Percentiles rank a stretch among this genome's conserved stretches.
Evolutionary conservation across 177 flowering plant genomes (phyloP).

Genomic region (Tripterygium wilfordii): DNA sequence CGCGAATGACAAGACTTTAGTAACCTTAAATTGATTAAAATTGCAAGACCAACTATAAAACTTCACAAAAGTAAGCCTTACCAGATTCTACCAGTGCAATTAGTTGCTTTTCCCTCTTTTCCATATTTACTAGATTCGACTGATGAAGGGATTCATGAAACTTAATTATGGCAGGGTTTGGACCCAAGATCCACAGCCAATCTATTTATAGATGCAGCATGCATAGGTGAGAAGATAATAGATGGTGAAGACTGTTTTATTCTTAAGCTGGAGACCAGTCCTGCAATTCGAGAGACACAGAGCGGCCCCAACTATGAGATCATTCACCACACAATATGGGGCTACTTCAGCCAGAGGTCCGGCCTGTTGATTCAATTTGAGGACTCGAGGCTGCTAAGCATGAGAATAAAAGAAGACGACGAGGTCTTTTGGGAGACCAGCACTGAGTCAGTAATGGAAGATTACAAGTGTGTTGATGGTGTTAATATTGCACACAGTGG

Average conservation of each 20-base stretch:
- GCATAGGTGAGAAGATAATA: constrained; percentile 72
- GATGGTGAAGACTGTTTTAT: constrained; percentile 69
- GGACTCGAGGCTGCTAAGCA: constrained; percentile 54
- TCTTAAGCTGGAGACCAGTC: constrained; percentile 58
- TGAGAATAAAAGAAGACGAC: constrained; percentile 36
- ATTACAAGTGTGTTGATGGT: constrained; percentile 54
- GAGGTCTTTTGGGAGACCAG: constrained; percentile 78
- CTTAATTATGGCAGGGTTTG: constrained; percentile 35
- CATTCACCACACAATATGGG: constrained; percentile 78
- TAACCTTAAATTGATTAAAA: no score
- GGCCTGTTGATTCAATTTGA: constrained; percentile 65
- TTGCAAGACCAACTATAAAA: no score
- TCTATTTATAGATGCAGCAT: constrained; percentile 54
- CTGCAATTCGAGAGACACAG: constrained; percentile 52
- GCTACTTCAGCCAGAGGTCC: constrained; percentile 77
- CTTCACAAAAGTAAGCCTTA: no score
- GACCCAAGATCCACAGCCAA: constrained; percentile 64
- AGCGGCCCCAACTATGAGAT: constrained; percentile 59
- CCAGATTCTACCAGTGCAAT: no score
- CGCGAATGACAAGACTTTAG: no score
- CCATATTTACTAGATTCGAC: background rate
- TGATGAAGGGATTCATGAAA: background rate
- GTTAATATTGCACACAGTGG: constrained; percentile 68
- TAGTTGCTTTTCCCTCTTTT: background rate
- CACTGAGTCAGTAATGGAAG: constrained; percentile 59